These are phyloP conservation scores for Rhizopogon vulgaris DNA, from an alignment of 768 basidiomycete genomes.

Conservation along the genomic window DNA sequence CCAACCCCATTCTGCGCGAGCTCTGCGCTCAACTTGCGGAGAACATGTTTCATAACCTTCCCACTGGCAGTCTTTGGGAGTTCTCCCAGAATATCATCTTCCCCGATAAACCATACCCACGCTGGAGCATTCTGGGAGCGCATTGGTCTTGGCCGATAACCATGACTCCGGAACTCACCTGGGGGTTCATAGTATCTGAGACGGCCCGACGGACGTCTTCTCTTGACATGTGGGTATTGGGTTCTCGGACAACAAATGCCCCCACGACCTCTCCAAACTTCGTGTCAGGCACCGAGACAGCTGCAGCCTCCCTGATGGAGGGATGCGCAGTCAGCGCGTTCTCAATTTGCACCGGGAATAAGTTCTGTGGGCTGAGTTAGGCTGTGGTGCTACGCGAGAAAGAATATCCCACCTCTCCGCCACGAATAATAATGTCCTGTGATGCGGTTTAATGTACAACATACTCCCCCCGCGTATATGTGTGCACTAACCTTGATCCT, in stretches of 20 bases:
- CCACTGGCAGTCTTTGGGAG: constrained; percentile 85
- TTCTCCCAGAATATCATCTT: constrained; percentile 50
- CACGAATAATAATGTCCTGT: constrained; percentile 80
- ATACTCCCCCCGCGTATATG: not conserved
- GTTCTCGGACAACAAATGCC: constrained; percentile 62
- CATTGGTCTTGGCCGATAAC: constrained; percentile 2
- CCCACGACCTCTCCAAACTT: constrained; percentile 78
- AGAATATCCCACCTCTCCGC: constrained; percentile 56
- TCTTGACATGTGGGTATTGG: constrained; percentile 30
- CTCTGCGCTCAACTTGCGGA: constrained; percentile 63
- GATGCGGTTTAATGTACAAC: not conserved
- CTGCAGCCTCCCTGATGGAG: constrained; percentile 65
- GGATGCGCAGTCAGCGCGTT: constrained; percentile 55
- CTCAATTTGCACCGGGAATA: constrained; percentile 83
- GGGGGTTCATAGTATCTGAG: constrained; percentile 64
- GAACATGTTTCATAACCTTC: constrained; percentile 78
- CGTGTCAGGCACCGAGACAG: constrained; percentile 61
- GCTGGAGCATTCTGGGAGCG: constrained; percentile 59
- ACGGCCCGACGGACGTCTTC: constrained; percentile 53
- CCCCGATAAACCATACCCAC: constrained; percentile 81
- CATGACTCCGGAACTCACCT: constrained; percentile 38
- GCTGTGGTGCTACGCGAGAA: not conserved
- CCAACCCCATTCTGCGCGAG: constrained; percentile 44
- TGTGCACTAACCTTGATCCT: constrained; percentile 56
- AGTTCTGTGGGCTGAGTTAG: constrained; percentile 41